Evolutionary conservation across 129 eudicot genomes (phyloP), one percentile per base, ranked within the genome.

Genomic region (Artemisia tridentata): DNA sequence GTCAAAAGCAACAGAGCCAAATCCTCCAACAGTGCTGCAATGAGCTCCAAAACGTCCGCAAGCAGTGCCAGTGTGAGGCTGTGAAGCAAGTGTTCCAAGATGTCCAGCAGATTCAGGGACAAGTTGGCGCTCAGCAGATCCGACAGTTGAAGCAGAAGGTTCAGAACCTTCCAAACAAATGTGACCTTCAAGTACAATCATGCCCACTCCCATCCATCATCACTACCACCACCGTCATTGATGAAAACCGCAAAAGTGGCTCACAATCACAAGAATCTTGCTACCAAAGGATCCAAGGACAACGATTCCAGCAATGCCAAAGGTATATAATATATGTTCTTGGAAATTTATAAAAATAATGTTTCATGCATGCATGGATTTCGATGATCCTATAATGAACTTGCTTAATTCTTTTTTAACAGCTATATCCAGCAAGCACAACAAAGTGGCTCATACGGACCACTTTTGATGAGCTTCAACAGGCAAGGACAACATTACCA

Each of bases 61-160:
- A 53, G 12, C 17, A 11, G 12, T 69, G 73, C 25, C 51, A 17
- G 6, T 69, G 63, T 53, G 47, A 11, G 17, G 73, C 73, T 25
- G 18, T 69, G 0, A 17, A 69, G 17, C 50, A 69, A 11, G 63
- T 34, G 6, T 53, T 27, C 3, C 18, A 13, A n/a, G 8, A 59
- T 11, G 34, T n/a, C 9, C 38, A 11, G 11, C 64, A 58, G 13
- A 6, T 14, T 2, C 63, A 11, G 3, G 34, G 8, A 58, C 64
- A 58, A 23, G 12, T 21, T 14, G 31, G 64, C 11, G 12, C n/a
- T 20, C 34, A 58, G 18, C 9, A 20, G 64, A 23, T 10, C 3
- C 38, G 5, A 57, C 23, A 57, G 63, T 21, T 11, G 64, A 23
- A 7, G 41, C 11, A 58, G 64, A 58, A 5, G 15, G 64, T 43